Conservation (phyloP, 208 protist species). For the Crithidia acanthocephali region DNA sequence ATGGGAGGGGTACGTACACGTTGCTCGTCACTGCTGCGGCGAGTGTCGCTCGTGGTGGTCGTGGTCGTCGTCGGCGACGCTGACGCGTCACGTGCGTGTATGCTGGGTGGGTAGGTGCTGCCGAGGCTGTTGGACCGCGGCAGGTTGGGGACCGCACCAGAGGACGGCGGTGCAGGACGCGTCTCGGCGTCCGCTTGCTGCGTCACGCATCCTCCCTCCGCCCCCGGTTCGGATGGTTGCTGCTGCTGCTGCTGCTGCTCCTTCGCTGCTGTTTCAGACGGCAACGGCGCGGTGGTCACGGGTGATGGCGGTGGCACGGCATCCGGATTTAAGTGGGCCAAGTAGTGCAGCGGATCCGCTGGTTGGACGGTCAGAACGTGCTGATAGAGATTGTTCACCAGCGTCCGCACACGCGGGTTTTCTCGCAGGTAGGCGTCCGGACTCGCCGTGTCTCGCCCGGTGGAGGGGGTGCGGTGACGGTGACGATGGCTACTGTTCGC, state of each 20-base stretch:
- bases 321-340: slow-evolving; percentile 1
- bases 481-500: neutral
- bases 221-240: neutral
- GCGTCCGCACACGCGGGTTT: slow-evolving; percentile 31
- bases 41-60: neutral
- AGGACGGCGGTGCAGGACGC: neutral
- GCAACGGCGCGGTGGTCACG: neutral
- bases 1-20: no score
- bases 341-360: slow-evolving; percentile 47
- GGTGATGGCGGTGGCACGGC: slow-evolving; percentile 8
- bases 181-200: neutral
- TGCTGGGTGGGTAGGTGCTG: neutral
- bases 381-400: slow-evolving; percentile 58
- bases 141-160: neutral
- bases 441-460: slow-evolving; percentile 6
- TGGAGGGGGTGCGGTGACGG: neutral
- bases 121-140: slow-evolving; percentile 1
- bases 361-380: slow-evolving; percentile 50
- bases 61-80: neutral
- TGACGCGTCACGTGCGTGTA: neutral
- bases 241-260: neutral
- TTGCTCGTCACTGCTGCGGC: neutral
- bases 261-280: neutral
- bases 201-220: neutral
- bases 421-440: slow-evolving; percentile 21